Conservation (phyloP, 805 yeast genomes). For the Hanseniaspora lachancei region DNA sequence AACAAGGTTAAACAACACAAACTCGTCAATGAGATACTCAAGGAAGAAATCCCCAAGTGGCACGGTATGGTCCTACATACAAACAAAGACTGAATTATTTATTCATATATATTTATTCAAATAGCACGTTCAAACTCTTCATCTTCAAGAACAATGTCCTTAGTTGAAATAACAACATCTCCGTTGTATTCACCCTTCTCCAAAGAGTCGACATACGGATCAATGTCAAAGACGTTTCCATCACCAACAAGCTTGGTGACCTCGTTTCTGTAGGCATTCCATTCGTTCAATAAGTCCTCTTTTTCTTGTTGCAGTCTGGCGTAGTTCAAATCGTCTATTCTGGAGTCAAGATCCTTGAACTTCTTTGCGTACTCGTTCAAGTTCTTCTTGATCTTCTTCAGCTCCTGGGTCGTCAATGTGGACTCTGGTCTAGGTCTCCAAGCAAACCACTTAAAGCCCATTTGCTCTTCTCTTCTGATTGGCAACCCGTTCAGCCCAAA, state of each 20-base stretch:
- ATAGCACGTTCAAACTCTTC: not conserved
- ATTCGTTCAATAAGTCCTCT: constrained; percentile 67
- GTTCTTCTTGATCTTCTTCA: constrained; percentile 82
- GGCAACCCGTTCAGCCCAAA: constrained; percentile 72
- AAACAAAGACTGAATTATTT: constrained; percentile 30
- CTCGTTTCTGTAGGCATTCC: constrained; percentile 66
- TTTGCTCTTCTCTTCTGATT: constrained; percentile 62
- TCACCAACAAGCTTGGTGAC: constrained; percentile 17
- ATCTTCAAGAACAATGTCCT: not conserved
- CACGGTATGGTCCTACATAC: constrained; percentile 87
- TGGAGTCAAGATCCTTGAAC: constrained; percentile 88
- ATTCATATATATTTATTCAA: not conserved
- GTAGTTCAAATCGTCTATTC: constrained; percentile 87
- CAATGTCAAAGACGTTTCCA: constrained; percentile 34
- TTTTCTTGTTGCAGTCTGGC: constrained; percentile 79
- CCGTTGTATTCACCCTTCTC: constrained; percentile 65
- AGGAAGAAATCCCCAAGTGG: constrained; percentile 82
- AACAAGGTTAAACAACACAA: constrained; percentile 86
- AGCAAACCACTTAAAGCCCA: constrained; percentile 72
- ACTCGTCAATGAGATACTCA: constrained; percentile 64
- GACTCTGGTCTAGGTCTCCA: constrained; percentile 98
- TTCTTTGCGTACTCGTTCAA: constrained; percentile 79
- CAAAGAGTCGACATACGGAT: constrained; percentile 37
- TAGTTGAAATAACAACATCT: constrained; percentile 39
- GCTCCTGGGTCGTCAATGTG: constrained; percentile 59